Evolutionary conservation across 225 moss, liverwort and hornwort genomes (phyloP), one percentile per base, ranked within the genome.

Genomic region (Physcomitrellopsis africana): DNA sequence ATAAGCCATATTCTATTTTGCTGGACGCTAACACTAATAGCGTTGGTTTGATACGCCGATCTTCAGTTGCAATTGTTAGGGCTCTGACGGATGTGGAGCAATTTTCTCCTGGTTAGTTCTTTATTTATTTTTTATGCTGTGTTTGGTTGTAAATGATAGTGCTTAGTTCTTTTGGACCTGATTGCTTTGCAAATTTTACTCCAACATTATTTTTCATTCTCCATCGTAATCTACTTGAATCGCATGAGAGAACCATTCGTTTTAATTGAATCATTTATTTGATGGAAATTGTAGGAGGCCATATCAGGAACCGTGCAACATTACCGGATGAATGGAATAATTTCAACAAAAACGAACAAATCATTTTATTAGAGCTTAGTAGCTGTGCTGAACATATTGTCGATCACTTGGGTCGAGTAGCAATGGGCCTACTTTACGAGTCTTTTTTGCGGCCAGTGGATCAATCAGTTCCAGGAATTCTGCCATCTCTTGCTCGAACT

Each of bases 351-450:
- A 84, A 75, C 51, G 95, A 99, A 77, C 72, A 81, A 29, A 80
- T 73, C 14, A 79, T 95, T 7, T 75, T 95, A n/a, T 57, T 63
- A 68, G 88, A 73, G n/a, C 79, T 99, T 54, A 68, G 92, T 20
- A 76, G 68, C 19, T 95, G 93, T 73, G 81, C 87, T 60, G 87
- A 89, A 51, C 74, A 59, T n/a, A 77, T 95, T 16, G 80, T 77
- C 51, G 76, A 74, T 63, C 93, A 90, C 77, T 81, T 99, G 68
- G 99, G 99, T 51, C 85, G 83, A 45, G 86, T 92, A 73, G 91
- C 95, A 42, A 84, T 92, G 70, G 93, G 87, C 51, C 86, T 92
- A 69, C 87, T 99, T 51, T 92, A 95, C 44, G 99, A 99, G 85
- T 86, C 92, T 32, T 88, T 99, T 26, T 81, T 92, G 71, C 83